Base-by-base conservation (phyloP, 352 stramenopile species). In the Aphanomyces cochlioides region DNA sequence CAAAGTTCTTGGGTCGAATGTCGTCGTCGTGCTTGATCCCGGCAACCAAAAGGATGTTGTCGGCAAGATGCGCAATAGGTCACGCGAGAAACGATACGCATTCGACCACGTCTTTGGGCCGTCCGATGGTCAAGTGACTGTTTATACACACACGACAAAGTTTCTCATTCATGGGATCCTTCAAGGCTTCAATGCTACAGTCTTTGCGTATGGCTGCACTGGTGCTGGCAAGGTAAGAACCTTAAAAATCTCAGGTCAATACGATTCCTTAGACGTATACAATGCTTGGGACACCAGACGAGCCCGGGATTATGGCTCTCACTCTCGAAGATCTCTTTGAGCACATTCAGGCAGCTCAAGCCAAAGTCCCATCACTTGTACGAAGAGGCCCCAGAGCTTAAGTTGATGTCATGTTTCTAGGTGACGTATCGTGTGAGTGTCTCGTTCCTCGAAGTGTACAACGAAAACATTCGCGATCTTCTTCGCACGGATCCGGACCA, bases 391-490 rank as follows among this genome's bases (percentile, higher is more conserved):
- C 69, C 7, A 61, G 75, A 8, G 61, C 70, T 3, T 74, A 39
- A 1, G 41, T 34, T 38, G 59, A 67, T 17, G 41, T 5, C 56
- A 15, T 15, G 8, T 7, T 19, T 15, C 36, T 59, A 69, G 19
- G 80, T 86, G 41, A 64, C 63, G 36, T 94, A 90, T 67, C 79
- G 83, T 36, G 87, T 96, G 4, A 86, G 74, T 8, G 88, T 96
- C 8, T 96, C 89, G 6, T 97, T 96, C 66, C 74, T 97, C 4
- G 90, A 97, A 66, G 85, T 97, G 36, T 97, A 97, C 84, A 97
- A 97, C 60, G 91, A 98, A 71, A 96, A 94, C 69, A 98, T 98
- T 61, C 81, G 88, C 4, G 93, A 98, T 74, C 69, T 97, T 47
- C 74, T 97, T 1, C 70, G 83, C 39, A 72, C 54, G 60, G 76